phyloP scores from a whole-genome alignment of 2,329 filamentous ascomycete genomes.

The Trichoderma arundinaceum region DNA sequence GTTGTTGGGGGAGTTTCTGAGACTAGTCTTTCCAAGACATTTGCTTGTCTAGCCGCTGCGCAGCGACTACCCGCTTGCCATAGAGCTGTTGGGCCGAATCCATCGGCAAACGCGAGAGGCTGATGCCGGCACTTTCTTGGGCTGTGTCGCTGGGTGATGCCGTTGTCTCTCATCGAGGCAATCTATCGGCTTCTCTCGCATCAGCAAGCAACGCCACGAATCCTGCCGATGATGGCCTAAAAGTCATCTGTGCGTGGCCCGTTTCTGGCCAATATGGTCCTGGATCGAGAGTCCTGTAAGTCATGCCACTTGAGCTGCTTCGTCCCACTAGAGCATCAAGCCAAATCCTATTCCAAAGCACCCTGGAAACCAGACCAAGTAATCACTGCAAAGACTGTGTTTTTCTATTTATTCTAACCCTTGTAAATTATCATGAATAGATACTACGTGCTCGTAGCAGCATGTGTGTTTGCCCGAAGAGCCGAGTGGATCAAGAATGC shows the following conservation, averaged over 20 bases:
- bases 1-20: slow-evolving; percentile 6
- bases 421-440: slow-evolving; percentile 41
- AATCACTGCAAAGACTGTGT: neutral
- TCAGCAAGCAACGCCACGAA: slow-evolving; percentile 23
- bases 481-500: slow-evolving; percentile 66
- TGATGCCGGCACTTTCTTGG: slow-evolving; percentile 29
- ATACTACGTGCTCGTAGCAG: slow-evolving; percentile 68
- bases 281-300: slow-evolving; percentile 58
- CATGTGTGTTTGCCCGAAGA: slow-evolving; percentile 67
- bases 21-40: neutral
- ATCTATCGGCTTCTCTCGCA: neutral
- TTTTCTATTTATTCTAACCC: neutral
- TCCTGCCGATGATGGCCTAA: slow-evolving; percentile 33
- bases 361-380: neutral
- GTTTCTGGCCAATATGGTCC: slow-evolving; percentile 63
- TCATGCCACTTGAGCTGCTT: slow-evolving; percentile 23
- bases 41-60: neutral
- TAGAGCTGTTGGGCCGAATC: neutral
- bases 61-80: neutral
- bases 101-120: slow-evolving; percentile 10
- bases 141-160: slow-evolving; percentile 5
- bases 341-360: neutral
- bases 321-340: neutral
- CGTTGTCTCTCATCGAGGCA: slow-evolving; percentile 17
- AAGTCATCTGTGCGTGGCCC: slow-evolving; percentile 63